Conservation (phyloP, 2,329 filamentous ascomycete genomes). For the Penicillium sp. region DNA sequence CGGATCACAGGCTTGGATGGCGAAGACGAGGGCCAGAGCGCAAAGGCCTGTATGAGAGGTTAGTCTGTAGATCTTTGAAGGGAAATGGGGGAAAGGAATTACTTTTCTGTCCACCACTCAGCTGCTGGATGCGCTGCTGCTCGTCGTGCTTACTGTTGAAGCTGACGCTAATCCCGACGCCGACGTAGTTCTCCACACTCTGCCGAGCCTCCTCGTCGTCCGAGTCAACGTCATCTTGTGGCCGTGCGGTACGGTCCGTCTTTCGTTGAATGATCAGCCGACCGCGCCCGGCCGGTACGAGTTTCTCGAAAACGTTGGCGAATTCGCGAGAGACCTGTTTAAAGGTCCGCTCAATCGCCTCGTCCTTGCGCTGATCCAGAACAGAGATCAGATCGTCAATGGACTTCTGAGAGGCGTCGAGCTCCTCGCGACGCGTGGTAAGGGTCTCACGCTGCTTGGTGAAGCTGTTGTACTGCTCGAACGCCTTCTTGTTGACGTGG, state of each 20-base stretch:
- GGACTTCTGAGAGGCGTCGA: constrained; percentile 79
- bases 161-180: constrained; percentile 93
- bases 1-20: constrained; percentile 96
- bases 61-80: constrained; percentile 2
- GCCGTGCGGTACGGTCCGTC: constrained; percentile 65
- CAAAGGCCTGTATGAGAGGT: constrained; percentile 65
- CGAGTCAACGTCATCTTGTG: constrained; percentile 66
- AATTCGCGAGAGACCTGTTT: constrained; percentile 96
- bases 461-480: constrained; percentile 98
- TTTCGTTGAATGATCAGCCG: constrained; percentile 89
- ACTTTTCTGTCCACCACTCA: constrained; percentile 98
- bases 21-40: constrained; percentile 95
- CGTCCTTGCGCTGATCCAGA: constrained; percentile 92
- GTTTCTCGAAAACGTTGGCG: constrained; percentile 85
- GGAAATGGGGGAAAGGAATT: constrained; percentile 37
- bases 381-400: constrained; percentile 92
- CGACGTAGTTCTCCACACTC: constrained; percentile 88
- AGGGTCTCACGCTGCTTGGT: constrained; percentile 87
- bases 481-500: constrained; percentile 98
- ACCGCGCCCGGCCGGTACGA: constrained; percentile 90
- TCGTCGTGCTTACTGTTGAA: constrained; percentile 99
- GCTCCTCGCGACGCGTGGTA: constrained; percentile 77
- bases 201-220: constrained; percentile 61
- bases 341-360: constrained; percentile 97
- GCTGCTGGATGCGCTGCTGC: constrained; percentile 94